A percentile compares a stretch with the other conserved stretches of the same genome.
These are phyloP conservation scores for Malus hybrid DNA, from an alignment of 331 rosid genomes.

Conservation along the genomic window DNA sequence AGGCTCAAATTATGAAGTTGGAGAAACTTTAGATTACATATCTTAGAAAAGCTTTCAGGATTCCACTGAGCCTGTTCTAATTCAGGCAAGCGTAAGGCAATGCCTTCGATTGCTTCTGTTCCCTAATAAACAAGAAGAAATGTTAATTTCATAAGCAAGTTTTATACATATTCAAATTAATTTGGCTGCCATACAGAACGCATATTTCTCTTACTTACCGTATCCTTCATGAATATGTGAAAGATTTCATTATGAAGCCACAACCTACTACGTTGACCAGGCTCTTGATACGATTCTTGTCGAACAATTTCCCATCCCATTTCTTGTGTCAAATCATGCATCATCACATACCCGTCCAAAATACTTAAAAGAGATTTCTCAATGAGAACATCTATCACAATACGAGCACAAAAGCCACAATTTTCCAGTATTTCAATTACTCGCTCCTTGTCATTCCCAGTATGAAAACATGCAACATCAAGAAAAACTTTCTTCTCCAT, in stretches of 20 bases:
- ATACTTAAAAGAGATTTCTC: neutral
- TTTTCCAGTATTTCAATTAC: neutral
- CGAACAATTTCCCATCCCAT: conserved; percentile 9
- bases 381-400: neutral
- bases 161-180: too few relatives aligned
- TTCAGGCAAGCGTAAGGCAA: neutral
- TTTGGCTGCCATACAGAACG: neutral
- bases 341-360: neutral
- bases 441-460: neutral
- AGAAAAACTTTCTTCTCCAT: too few relatives aligned
- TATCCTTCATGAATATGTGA: neutral
- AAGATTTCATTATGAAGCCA: neutral
- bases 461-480: conserved; percentile 1
- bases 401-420: neutral
- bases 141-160: neutral
- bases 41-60: neutral
- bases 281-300: neutral
- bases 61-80: neutral
- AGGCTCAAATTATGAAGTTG: neutral
- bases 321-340: conserved; percentile 4
- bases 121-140: too few relatives aligned
- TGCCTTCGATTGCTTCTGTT: too few relatives aligned
- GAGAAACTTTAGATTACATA: neutral
- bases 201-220: neutral
- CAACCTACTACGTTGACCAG: neutral